These are phyloP conservation scores for Carex arenaria DNA, from an alignment of 202 grass and related monocot species.

Conservation along the genomic window DNA sequence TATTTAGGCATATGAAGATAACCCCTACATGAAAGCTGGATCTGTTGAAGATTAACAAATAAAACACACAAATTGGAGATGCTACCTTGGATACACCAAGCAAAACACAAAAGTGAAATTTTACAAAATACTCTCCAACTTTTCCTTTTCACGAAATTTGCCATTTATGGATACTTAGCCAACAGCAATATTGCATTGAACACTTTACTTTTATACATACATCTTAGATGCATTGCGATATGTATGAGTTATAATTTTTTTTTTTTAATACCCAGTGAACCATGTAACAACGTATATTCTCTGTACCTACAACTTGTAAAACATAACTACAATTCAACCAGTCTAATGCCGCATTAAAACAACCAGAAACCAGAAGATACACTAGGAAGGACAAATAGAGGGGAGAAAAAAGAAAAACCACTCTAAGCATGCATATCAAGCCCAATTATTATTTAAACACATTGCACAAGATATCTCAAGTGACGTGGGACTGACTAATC, in stretches of 20 bases:
- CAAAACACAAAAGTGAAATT: too few species aligned
- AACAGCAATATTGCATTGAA: too few species aligned
- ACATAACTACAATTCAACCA: neutral
- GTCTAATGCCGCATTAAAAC: neutral
- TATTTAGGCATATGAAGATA: neutral
- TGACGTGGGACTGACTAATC: neutral
- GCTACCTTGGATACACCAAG: too few species aligned
- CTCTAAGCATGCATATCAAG: neutral
- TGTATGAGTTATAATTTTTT: too few species aligned
- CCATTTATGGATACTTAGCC: too few species aligned
- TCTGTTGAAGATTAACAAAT: too few species aligned
- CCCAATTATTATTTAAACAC: neutral
- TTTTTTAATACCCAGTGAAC: neutral
- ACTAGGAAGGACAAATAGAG: neutral
- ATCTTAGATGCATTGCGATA: too few species aligned
- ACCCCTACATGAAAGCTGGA: neutral
- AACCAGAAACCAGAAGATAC: neutral
- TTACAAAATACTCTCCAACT: too few species aligned
- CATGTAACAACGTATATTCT: neutral
- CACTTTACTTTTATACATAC: too few species aligned
- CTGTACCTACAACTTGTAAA: neutral
- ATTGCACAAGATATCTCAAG: neutral
- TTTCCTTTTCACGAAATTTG: too few species aligned
- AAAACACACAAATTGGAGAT: too few species aligned
- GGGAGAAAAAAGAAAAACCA: neutral